Base-by-base conservation (phyloP, 179 eudicot genomes). In the Actinidia chinensis region DNA sequence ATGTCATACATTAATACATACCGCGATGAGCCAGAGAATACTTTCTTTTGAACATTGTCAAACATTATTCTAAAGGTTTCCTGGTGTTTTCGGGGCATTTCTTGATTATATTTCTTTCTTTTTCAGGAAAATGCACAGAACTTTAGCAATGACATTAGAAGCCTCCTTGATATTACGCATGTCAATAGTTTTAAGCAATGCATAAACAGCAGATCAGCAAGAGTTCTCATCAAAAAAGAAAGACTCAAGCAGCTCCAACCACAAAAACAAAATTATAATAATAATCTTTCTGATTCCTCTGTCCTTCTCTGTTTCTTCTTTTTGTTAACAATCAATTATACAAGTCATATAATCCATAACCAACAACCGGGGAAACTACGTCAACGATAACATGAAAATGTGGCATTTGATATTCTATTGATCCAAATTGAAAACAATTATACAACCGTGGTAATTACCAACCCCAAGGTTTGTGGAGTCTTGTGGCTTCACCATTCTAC, bases 221-320 rank as follows among this genome's bases (percentile, higher is more conserved):
- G 11, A 55, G n/a, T 5, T 11, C 43, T 15, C 44, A 55, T 18
- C 28, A 13, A 18, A 54, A 72, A 52, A 71, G 60, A 33, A 33
- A n/a, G 75, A 72, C 15, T 20, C 66, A 73, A 18, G 76, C 76
- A 15, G 6, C 74, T 46, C 72, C 23, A 70, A 52, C 58, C 10
- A 51, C 25, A 47, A 28, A 3, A 40, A 73, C 66, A 55, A 52
- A 54, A 25, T 40, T 12, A 20, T 18, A 22, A 73, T 11, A n/a
- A n/a, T n/a, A 55, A 1, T 17, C 8, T 52, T 17, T 9, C 25
- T 71, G 15, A 0, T 36, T 15, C n/a, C 40, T 56, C 64, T 11
- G 12, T 10, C 6, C 2, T 18, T 40, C 40, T 42, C 40, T 43
- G n/a, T n/a, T n/a, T n/a, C n/a, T n/a, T 25, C 58, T 36, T n/a